Percentiles rank a stretch among this genome's conserved stretches.
Evolutionary conservation across 2,329 filamentous ascomycete genomes (phyloP).

Genomic region (Colletotrichum sp.): DNA sequence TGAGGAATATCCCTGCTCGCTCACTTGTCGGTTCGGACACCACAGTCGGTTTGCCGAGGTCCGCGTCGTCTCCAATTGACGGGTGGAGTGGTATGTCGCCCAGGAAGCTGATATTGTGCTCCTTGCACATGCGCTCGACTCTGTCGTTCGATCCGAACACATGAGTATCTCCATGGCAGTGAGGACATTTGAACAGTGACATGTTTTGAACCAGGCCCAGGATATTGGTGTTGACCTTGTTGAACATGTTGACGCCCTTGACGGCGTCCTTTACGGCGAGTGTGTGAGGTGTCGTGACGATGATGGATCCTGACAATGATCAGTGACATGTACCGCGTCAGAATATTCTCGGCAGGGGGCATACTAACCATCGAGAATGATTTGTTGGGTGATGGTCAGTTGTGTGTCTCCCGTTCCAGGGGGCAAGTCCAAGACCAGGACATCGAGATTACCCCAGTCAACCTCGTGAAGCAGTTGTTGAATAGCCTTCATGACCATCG

Average conservation of each 20-base stretch:
- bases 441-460: conserved; percentile 87
- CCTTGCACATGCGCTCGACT: conserved; percentile 71
- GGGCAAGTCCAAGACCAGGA: conserved; percentile 89
- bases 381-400: conserved; percentile 93
- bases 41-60: conserved; percentile 87
- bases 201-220: conserved; percentile 93
- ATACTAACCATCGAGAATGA: conserved; percentile 77
- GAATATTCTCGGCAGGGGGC: background rate
- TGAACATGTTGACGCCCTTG: conserved; percentile 92
- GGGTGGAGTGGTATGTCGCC: conserved; percentile 90
- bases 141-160: conserved; percentile 75
- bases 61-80: conserved; percentile 85
- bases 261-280: conserved; percentile 91
- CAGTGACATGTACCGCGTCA: background rate
- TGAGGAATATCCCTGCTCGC: conserved; percentile 73
- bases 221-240: conserved; percentile 79
- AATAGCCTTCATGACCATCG: conserved; percentile 97
- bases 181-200: conserved; percentile 82
- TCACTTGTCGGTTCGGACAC: conserved; percentile 82
- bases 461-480: conserved; percentile 96
- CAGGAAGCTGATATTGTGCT: conserved; percentile 78
- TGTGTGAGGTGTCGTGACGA: conserved; percentile 93
- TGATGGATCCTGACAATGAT: conserved; percentile 67
- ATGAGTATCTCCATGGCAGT: conserved; percentile 75
- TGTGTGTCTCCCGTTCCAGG: conserved; percentile 96